Evolutionary conservation across 1,284 basidiomycete species (phyloP).

Genomic region (Apiotrichum brassicae): DNA sequence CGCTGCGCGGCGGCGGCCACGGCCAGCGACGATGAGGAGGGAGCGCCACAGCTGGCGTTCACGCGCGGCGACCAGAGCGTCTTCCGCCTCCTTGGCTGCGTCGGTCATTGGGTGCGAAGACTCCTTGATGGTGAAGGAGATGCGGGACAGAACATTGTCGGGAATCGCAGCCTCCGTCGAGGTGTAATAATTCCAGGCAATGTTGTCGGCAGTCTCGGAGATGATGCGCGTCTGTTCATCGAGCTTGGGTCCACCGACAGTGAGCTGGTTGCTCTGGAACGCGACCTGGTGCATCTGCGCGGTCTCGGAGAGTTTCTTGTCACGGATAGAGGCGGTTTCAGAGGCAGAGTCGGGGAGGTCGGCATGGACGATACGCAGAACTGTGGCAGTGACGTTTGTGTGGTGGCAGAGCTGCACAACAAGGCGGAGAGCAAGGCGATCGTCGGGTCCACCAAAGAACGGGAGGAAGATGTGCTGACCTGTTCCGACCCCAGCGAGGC

Average conservation of each 20-base stretch:
- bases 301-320: slow-evolving; percentile 21
- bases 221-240: slow-evolving; percentile 32
- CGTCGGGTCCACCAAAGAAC: slow-evolving; percentile 89
- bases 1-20: slow-evolving; percentile 61
- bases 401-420: slow-evolving; percentile 65
- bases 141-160: slow-evolving; percentile 24
- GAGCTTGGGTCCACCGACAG: slow-evolving; percentile 28
- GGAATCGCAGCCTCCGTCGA: slow-evolving; percentile 14
- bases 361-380: slow-evolving; percentile 54
- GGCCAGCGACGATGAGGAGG: slow-evolving; percentile 61
- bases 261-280: slow-evolving; percentile 39
- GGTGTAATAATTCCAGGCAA: slow-evolving; percentile 45
- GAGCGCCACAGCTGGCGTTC: slow-evolving; percentile 51
- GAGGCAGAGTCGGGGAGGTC: slow-evolving; percentile 43
- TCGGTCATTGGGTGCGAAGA: slow-evolving; percentile 41
- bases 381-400: slow-evolving; percentile 62
- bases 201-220: slow-evolving; percentile 48
- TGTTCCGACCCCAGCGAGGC: slow-evolving; percentile 29
- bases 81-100: slow-evolving; percentile 54
- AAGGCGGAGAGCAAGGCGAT: slow-evolving; percentile 71
- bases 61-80: slow-evolving; percentile 49
- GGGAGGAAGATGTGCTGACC: slow-evolving; percentile 70
- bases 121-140: slow-evolving; percentile 29
- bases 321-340: slow-evolving; percentile 39
- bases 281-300: slow-evolving; percentile 40